phyloP scores from a whole-genome alignment of 2,329 filamentous ascomycete genomes.

The Monilinia aucupariae region DNA sequence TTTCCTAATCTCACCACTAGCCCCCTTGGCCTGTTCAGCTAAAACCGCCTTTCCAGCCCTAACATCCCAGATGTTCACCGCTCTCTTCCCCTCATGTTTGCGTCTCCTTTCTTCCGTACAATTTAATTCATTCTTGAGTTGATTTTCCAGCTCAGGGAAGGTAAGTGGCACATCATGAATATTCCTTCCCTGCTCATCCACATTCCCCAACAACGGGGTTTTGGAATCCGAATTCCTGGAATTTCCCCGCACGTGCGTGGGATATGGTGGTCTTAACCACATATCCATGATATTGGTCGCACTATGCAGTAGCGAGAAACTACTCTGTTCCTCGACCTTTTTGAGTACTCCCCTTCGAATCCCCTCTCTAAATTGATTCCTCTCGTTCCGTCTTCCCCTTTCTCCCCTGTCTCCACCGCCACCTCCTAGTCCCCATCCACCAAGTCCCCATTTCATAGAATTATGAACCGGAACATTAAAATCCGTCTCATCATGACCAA shows the following conservation, averaged over 20 bases:
- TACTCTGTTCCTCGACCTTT: not conserved
- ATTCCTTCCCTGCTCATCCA: not conserved
- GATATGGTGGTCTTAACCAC: constrained; percentile 5
- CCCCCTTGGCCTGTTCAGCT: constrained; percentile 3
- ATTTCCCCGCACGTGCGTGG: not conserved
- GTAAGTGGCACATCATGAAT: constrained; percentile 1
- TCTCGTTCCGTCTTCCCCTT: not conserved
- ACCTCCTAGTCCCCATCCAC: not conserved
- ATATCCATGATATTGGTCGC: constrained; percentile 6
- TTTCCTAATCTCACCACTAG: constrained; percentile 5
- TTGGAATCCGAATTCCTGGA: not conserved
- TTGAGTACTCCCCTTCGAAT: constrained; percentile 3
- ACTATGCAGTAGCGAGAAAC: not conserved
- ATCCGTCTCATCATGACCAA: constrained; percentile 16
- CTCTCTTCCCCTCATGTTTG: constrained; percentile 8
- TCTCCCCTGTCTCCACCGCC: not conserved
- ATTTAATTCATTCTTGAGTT: constrained; percentile 1
- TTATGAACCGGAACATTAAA: constrained; percentile 6
- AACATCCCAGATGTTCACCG: constrained; percentile 14
- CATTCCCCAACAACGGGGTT: not conserved
- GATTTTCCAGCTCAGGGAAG: constrained; percentile 1
- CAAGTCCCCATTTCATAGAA: not conserved
- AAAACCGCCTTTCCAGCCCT: constrained; percentile 6
- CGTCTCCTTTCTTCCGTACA: constrained; percentile 7
- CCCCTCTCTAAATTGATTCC: constrained; percentile 5